Percentiles rank a stretch among this genome's conserved stretches.
phyloP scores from a whole-genome alignment of 2,329 filamentous ascomycete genomes.

The Chalaropsis ovoidea region DNA sequence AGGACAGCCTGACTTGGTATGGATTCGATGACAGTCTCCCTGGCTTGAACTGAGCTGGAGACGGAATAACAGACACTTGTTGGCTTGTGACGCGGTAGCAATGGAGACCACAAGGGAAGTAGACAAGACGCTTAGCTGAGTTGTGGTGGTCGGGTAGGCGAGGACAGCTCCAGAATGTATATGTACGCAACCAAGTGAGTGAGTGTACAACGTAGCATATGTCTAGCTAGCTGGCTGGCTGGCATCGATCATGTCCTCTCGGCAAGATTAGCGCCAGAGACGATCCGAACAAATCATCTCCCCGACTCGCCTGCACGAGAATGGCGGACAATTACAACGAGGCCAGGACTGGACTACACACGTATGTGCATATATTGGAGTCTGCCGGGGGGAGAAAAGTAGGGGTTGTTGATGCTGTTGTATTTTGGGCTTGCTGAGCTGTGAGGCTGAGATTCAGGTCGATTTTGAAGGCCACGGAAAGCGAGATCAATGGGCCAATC shows the following conservation, averaged over 20 bases:
- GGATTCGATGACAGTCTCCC: neutral
- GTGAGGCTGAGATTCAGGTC: conserved; percentile 2
- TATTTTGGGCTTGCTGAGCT: neutral
- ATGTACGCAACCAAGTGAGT: neutral
- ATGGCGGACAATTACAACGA: neutral
- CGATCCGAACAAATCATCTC: neutral
- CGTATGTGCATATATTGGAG: neutral
- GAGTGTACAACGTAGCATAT: conserved; percentile 8
- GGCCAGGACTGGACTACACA: neutral
- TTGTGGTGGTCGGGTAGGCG: neutral
- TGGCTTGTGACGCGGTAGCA: neutral
- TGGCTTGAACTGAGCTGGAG: neutral
- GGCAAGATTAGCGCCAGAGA: conserved; percentile 16
- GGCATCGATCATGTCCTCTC: conserved; percentile 5
- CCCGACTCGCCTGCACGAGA: neutral
- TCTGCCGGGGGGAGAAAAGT: neutral
- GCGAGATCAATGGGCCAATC: conserved; percentile 2
- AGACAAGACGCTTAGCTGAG: neutral
- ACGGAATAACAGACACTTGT: neutral
- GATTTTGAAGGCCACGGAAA: neutral
- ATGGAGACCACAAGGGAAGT: neutral
- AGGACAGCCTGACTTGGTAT: neutral
- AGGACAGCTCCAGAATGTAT: neutral
- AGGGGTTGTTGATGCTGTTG: neutral
- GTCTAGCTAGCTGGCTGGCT: neutral